Conservation (phyloP, 768 basidiomycete species). For the Lanmaoa pseudosensibilis region DNA sequence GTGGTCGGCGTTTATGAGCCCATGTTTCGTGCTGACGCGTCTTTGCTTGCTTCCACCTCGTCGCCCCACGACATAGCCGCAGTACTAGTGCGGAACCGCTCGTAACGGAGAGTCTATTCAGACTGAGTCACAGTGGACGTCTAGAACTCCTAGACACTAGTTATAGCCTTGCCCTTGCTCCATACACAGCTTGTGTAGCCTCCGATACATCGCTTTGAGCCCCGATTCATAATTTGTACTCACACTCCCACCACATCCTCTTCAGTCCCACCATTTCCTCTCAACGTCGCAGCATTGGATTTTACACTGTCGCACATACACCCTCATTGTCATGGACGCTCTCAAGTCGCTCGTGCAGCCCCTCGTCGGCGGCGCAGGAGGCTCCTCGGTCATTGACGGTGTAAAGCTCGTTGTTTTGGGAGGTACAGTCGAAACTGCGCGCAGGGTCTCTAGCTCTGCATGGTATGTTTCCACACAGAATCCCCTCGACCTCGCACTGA, state of each 20-base stretch:
- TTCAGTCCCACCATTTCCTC: conserved; percentile 14
- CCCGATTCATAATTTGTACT: conserved; percentile 10
- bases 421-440: conserved; percentile 84
- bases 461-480: conserved; percentile 51
- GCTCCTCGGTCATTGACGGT: conserved; percentile 81
- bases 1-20: conserved; percentile 31
- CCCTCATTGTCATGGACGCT: conserved; percentile 59
- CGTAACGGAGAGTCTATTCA: neutral
- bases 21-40: conserved; percentile 37
- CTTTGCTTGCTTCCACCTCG: conserved; percentile 34
- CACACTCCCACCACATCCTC: conserved; percentile 27
- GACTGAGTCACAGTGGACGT: conserved; percentile 4
- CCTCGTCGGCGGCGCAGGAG: conserved; percentile 70
- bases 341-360: conserved; percentile 81
- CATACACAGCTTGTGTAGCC: conserved; percentile 27
- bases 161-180: neutral
- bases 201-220: conserved; percentile 4
- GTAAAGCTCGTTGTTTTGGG: conserved; percentile 89
- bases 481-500: conserved; percentile 9
- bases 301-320: conserved; percentile 26
- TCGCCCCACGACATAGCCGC: conserved; percentile 1
- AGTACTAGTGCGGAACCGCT: conserved; percentile 10
- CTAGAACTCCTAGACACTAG: neutral
- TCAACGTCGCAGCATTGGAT: conserved; percentile 40
- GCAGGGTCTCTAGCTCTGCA: conserved; percentile 77